Conservation (phyloP, 1,284 basidiomycete species). For the Ganoderma boninense region DNA sequence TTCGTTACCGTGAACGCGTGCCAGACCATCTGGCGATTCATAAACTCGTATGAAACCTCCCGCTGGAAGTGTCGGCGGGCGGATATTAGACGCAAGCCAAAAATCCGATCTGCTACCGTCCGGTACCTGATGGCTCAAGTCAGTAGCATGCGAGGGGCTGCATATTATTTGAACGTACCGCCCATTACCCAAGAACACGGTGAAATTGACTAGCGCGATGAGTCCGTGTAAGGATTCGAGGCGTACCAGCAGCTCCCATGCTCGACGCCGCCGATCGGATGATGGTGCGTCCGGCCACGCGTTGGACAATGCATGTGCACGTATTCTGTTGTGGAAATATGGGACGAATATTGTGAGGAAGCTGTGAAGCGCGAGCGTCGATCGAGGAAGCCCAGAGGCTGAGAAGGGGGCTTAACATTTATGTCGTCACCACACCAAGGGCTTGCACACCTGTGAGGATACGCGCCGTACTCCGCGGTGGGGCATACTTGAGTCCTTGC, state of each 20-base stretch:
- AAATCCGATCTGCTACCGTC: slow-evolving; percentile 82
- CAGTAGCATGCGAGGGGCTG: background rate
- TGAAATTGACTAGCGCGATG: slow-evolving; percentile 78
- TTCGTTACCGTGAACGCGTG: slow-evolving; percentile 90
- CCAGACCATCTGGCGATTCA: slow-evolving; percentile 99
- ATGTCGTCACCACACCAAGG: background rate
- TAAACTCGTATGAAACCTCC: slow-evolving; percentile 97
- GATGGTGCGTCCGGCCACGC: slow-evolving; percentile 93
- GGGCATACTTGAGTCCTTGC: slow-evolving; percentile 80
- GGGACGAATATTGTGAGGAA: slow-evolving; percentile 80
- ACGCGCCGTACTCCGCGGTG: background rate
- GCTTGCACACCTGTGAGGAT: slow-evolving; percentile 14
- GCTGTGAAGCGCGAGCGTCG: slow-evolving; percentile 73
- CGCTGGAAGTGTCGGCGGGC: slow-evolving; percentile 76
- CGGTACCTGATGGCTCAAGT: slow-evolving; percentile 70
- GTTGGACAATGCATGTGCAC: slow-evolving; percentile 79
- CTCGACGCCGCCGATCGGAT: slow-evolving; percentile 75
- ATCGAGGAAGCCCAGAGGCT: slow-evolving; percentile 71
- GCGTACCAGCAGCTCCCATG: slow-evolving; percentile 78
- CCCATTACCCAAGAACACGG: slow-evolving; percentile 88
- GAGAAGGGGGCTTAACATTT: slow-evolving; percentile 20
- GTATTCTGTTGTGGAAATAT: slow-evolving; percentile 81
- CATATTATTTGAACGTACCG: slow-evolving; percentile 55
- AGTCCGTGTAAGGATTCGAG: slow-evolving; percentile 73
- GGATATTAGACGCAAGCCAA: slow-evolving; percentile 84